Evolutionary conservation across 108 stramenopile species (phyloP).

Genomic region (Bacterosira constricta): DNA sequence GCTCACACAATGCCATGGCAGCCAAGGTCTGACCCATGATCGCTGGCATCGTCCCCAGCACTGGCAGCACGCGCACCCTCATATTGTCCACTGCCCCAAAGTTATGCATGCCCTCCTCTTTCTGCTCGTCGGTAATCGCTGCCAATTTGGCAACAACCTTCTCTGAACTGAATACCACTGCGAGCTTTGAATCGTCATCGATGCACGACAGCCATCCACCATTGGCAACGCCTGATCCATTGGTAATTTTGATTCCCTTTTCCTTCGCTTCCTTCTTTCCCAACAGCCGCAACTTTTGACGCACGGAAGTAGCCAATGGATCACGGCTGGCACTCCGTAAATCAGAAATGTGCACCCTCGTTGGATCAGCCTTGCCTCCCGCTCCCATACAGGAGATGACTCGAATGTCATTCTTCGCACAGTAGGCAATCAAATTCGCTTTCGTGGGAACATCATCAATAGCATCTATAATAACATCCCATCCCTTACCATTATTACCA

Average conservation of each 20-base stretch:
- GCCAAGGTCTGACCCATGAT: conserved; percentile 96
- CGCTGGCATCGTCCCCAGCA: conserved; percentile 95
- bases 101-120: conserved; percentile 69
- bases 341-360: conserved; percentile 90
- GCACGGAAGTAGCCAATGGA: conserved; percentile 88
- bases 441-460: conserved; percentile 99
- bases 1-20: conserved; percentile 85
- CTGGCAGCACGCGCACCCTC: conserved; percentile 96
- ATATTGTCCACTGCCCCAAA: conserved; percentile 96
- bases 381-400: conserved; percentile 97
- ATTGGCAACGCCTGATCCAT: conserved; percentile 27
- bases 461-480: conserved; percentile 95
- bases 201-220: conserved; percentile 44
- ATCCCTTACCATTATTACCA: conserved; percentile 31
- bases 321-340: conserved; percentile 84
- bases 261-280: conserved; percentile 45
- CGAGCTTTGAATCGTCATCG: conserved; percentile 54
- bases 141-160: conserved; percentile 89
- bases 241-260: conserved; percentile 18
- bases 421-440: conserved; percentile 84
- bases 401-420: conserved; percentile 67
- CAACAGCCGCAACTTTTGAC: conserved; percentile 67
- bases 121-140: conserved; percentile 90
- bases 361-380: conserved; percentile 95
- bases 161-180: conserved; percentile 91